Base-by-base conservation (phyloP, 441 rosid genomes). In the Macaranga tanarius region DNA sequence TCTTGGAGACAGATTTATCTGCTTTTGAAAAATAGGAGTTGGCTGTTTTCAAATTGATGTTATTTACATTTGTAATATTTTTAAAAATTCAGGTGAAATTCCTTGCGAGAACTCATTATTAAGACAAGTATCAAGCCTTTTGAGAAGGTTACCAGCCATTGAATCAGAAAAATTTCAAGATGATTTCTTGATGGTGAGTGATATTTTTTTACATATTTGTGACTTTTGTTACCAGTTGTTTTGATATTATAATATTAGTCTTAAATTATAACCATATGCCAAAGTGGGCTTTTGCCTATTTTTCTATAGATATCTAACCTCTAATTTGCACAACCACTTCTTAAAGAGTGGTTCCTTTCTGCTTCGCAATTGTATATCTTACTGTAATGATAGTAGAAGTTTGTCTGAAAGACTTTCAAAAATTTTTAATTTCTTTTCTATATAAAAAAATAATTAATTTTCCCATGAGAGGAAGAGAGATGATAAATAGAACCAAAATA, bases 151-250 rank as follows among this genome's bases (percentile, higher is more conserved):
- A 83, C 99, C 99, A 72, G 92, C 97, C 77, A 89, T 91, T 76
- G 97, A 92, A 85, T 95, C 99, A 57, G 95, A 86, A 79, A 92
- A 84, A 69, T 95, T 95, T 80, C 97, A 91, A 83, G 99, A 95
- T 70, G 90, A 92, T 78, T 95, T 92, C 83, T 81, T 92, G 85
- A 95, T 92, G 99, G 99, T 92, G 73, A 81, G 94, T 78, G 5
- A 54, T 60, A 38, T 79, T 61, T 55, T 13, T 65, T 47, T 26
- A 16, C 56, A 7, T 20, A 42, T 8, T 42, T 40, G 56, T 40
- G 62, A 48, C 8, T 9, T 62, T 38, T 42, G 22, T 58, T 4
- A 50, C 45, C 5, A 15, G 17, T 57, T 60, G 12, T 34, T 38
- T 2, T 15, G 12, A 40, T 57, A 12, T 23, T 15, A 31, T 34